Conservation (phyloP, 768 basidiomycete species). For the Dioszegia aurantiaca region DNA sequence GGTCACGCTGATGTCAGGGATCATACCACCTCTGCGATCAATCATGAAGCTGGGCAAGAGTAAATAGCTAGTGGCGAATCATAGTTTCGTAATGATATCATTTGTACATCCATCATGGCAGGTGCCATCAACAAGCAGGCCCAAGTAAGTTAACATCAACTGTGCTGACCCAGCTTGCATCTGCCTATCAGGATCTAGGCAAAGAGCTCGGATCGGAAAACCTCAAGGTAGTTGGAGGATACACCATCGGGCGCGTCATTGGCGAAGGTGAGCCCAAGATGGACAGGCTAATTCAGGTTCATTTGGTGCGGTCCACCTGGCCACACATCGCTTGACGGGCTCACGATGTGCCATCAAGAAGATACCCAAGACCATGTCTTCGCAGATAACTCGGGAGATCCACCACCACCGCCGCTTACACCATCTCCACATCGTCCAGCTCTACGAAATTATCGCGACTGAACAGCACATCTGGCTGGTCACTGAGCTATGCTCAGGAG, state of each 20-base stretch:
- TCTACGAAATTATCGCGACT: constrained; percentile 97
- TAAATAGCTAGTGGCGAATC: background rate
- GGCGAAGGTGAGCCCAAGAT: constrained; percentile 69
- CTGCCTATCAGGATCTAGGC: constrained; percentile 94
- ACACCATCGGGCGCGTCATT: constrained; percentile 87
- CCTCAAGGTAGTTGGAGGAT: constrained; percentile 88
- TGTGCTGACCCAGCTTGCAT: constrained; percentile 65
- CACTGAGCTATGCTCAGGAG: constrained; percentile 92
- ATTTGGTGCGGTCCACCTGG: constrained; percentile 92
- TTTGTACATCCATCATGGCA: no score
- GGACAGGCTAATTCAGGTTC: constrained; percentile 62
- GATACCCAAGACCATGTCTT: constrained; percentile 85
- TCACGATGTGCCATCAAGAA: constrained; percentile 95
- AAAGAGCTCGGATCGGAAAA: constrained; percentile 89
- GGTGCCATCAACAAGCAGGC: constrained; percentile 27
- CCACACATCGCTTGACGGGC: constrained; percentile 86
- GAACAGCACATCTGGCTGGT: constrained; percentile 95
- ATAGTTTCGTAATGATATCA: no score
- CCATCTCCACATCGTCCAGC: constrained; percentile 89
- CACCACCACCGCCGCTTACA: constrained; percentile 97
- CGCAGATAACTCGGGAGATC: constrained; percentile 90
- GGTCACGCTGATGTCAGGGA: constrained; percentile 15
- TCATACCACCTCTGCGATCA: constrained; percentile 34
- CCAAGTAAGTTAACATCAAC: constrained; percentile 17
- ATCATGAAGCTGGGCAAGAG: constrained; percentile 35